Evolutionary conservation across 2,329 filamentous ascomycete species (phyloP), one percentile per base, ranked within the genome.

Genomic region (Colletotrichum sp.): DNA sequence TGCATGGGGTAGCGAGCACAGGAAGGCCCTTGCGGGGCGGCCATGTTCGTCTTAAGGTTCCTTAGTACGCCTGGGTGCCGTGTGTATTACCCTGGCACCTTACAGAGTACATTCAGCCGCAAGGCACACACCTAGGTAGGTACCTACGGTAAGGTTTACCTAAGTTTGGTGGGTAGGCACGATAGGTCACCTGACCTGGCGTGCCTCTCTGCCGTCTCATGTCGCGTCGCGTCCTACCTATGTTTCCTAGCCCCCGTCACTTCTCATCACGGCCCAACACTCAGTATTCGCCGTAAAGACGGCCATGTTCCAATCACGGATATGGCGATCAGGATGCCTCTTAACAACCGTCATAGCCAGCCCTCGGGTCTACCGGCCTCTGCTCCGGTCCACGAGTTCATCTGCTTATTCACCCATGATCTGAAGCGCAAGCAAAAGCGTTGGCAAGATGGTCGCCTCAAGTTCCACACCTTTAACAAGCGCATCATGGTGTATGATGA

Each of bases 361-460:
- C n/a, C 26, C 26, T 15, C 21, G 30, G 43, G 32, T 15, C 66
- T 67, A 28, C 90, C 92, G 79, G 92, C 91, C 80, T 94, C 93
- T 24, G 95, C 96, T 3, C 89, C 91, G 0, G 95, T 98, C 52
- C 88, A 94, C 81, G 95, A 98, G 81, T 98, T 94, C 83, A 90
- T 92, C 77, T 98, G 96, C 83, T 92, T 98, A 6, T 98, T 95
- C 84, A 98, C 96, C 3, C 92, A 95, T 82, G 96, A 98, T 82
- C 84, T 98, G 57, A 92, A 93, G 67, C 92, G 95, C 72, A 98
- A 98, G 86, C 93, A 95, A 79, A 98, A 98, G 83, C 90, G 95
- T 76, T 98, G 96, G 96, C 95, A 98, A 81, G 96, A 98, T 93
- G 96, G 96, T 43, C 92, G 92, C 67, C 90, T 98, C 77, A 94